Conservation (phyloP, 2,329 filamentous ascomycete genomes). For the Pseudogymnoascus sp. region DNA sequence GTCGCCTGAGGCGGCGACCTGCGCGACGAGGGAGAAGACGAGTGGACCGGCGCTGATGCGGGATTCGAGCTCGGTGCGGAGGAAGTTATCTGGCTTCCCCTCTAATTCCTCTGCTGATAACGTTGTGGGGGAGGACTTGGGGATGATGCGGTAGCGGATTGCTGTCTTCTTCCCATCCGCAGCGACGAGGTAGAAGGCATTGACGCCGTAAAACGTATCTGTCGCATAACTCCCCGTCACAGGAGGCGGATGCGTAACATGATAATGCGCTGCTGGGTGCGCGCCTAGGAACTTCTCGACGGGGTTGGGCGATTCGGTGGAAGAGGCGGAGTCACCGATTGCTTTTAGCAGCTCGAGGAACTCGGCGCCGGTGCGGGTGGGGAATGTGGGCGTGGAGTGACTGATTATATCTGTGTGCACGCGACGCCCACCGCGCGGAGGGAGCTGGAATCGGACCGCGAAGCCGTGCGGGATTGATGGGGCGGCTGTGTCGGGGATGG, state of each 20-base stretch:
- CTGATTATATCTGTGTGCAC: slow-evolving; percentile 50
- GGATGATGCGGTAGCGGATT: slow-evolving; percentile 43
- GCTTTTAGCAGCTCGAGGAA: slow-evolving; percentile 44
- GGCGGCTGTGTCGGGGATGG: slow-evolving; percentile 41
- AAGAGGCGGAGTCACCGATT: slow-evolving; percentile 26
- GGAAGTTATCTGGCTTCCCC: slow-evolving; percentile 35
- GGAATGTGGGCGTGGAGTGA: slow-evolving; percentile 47
- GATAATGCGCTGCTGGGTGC: slow-evolving; percentile 41
- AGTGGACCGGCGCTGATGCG: slow-evolving; percentile 33
- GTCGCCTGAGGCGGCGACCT: slow-evolving; percentile 43
- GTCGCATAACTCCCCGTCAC: slow-evolving; percentile 41
- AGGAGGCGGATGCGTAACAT: slow-evolving; percentile 44
- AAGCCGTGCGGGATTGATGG: slow-evolving; percentile 43
- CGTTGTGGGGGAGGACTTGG: slow-evolving; percentile 35
- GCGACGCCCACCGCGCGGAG: slow-evolving; percentile 30
- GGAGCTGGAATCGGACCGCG: slow-evolving; percentile 41
- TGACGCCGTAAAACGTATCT: slow-evolving; percentile 42
- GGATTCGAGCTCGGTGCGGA: slow-evolving; percentile 41
- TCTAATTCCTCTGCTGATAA: slow-evolving; percentile 34
- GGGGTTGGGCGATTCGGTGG: slow-evolving; percentile 21
- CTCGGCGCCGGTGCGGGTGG: slow-evolving; percentile 44
- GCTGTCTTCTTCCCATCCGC: slow-evolving; percentile 36
- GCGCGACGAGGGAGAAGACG: slow-evolving; percentile 41
- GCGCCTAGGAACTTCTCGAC: slow-evolving; percentile 37
- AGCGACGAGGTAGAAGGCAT: slow-evolving; percentile 41